Percentiles rank a stretch among this genome's conserved stretches.
These are phyloP conservation scores for Diaporthe batatas DNA, from an alignment of 2,329 filamentous ascomycete genomes.

Conservation along the genomic window DNA sequence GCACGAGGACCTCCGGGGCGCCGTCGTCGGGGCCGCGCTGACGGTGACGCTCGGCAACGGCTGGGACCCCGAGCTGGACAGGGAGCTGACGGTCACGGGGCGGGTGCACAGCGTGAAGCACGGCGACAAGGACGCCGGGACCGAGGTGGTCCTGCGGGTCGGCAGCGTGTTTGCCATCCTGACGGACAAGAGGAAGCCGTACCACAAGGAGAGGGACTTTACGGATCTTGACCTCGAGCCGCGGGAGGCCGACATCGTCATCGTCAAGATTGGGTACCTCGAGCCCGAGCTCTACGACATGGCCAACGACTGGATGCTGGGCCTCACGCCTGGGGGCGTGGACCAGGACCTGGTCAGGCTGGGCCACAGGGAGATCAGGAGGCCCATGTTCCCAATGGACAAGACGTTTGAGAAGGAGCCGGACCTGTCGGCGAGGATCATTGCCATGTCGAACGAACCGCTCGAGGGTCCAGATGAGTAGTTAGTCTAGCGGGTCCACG, in stretches of 20 bases:
- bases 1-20: constrained; percentile 50
- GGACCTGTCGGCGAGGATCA: constrained; percentile 45
- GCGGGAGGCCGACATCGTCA: constrained; percentile 61
- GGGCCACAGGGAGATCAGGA: constrained; percentile 60
- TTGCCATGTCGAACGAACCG: constrained; percentile 43
- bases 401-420: constrained; percentile 42
- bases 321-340: constrained; percentile 65
- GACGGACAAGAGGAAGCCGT: constrained; percentile 65
- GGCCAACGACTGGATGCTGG: constrained; percentile 67
- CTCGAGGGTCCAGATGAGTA: constrained; percentile 42
- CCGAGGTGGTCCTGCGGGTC: constrained; percentile 64
- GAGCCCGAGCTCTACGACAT: constrained; percentile 68
- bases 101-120: constrained; percentile 63
- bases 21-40: constrained; percentile 54
- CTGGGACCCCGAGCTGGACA: constrained; percentile 55
- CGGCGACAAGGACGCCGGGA: constrained; percentile 61
- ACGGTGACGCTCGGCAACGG: constrained; percentile 66
- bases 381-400: constrained; percentile 59
- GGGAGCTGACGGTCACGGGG: constrained; percentile 64
- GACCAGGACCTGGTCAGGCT: constrained; percentile 64
- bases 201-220: constrained; percentile 66
- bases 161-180: constrained; percentile 65
- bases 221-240: constrained; percentile 61
- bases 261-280: constrained; percentile 69
- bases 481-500: no score